Conservation (phyloP, 2,329 filamentous ascomycete genomes). For the Calonectria hawksworthii region DNA sequence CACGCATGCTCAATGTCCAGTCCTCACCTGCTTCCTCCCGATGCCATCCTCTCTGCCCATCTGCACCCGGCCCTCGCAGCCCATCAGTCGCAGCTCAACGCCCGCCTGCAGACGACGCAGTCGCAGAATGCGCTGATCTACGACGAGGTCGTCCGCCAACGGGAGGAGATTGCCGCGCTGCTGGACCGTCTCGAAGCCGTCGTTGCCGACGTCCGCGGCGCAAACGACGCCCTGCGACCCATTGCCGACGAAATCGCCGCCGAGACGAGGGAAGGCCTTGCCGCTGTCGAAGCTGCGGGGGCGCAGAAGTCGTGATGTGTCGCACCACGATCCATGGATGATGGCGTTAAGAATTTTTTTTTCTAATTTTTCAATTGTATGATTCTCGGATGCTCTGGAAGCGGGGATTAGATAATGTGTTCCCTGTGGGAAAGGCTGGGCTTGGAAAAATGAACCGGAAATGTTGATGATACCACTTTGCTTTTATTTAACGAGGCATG, state of each 20-base stretch:
- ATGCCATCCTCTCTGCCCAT: conserved; percentile 67
- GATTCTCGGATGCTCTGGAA: neutral
- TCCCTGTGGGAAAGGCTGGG: neutral
- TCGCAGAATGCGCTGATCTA: conserved; percentile 69
- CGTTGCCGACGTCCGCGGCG: conserved; percentile 67
- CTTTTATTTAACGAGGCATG: conserved; percentile 6
- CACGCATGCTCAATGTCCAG: conserved; percentile 45
- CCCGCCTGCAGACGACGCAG: conserved; percentile 69
- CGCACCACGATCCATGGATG: neutral
- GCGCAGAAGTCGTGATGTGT: neutral
- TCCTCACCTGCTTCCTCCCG: conserved; percentile 69
- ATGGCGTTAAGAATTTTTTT: neutral
- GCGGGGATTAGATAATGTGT: neutral
- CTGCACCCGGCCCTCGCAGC: conserved; percentile 65
- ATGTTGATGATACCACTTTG: conserved; percentile 29
- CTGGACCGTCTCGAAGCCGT: conserved; percentile 64
- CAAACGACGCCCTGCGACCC: conserved; percentile 62
- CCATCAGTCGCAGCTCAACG: conserved; percentile 70
- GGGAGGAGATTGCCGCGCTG: conserved; percentile 67
- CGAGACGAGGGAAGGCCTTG: conserved; percentile 59
- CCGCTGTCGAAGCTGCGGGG: conserved; percentile 35
- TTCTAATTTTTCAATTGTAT: neutral
- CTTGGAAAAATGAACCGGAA: conserved; percentile 12
- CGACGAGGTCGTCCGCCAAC: conserved; percentile 66
- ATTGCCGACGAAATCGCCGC: conserved; percentile 63